These are phyloP conservation scores for Rhynchosporium agropyri DNA, from an alignment of 2,329 filamentous ascomycete species.

Conservation along the genomic window DNA sequence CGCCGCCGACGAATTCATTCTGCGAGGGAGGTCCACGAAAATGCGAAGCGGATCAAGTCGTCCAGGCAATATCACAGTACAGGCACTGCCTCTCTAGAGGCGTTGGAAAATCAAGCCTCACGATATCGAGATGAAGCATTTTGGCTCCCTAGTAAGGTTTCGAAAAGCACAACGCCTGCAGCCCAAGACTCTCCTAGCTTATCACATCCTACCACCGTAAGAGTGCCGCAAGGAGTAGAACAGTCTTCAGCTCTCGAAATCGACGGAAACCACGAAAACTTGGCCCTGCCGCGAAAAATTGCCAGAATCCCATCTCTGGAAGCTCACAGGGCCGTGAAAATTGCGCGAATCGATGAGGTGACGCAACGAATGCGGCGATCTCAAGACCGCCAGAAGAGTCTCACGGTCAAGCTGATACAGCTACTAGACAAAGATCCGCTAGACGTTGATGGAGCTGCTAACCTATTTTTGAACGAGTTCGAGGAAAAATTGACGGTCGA, in stretches of 20 bases:
- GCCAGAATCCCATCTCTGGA: not conserved
- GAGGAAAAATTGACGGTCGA: slow-evolving; percentile 30
- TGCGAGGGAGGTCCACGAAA: slow-evolving; percentile 53
- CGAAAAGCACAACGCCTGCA: slow-evolving; percentile 11
- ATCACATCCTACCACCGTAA: not conserved
- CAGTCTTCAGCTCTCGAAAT: not conserved
- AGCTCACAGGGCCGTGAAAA: not conserved
- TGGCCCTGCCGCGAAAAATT: not conserved
- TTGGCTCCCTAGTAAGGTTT: slow-evolving; percentile 31
- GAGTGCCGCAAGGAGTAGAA: not conserved
- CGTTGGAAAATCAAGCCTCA: slow-evolving; percentile 33
- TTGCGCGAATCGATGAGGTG: not conserved
- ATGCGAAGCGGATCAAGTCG: slow-evolving; percentile 54
- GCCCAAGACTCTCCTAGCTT: not conserved
- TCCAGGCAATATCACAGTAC: slow-evolving; percentile 46
- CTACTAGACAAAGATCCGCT: slow-evolving; percentile 27
- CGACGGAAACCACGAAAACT: not conserved
- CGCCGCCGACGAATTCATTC: slow-evolving; percentile 57
- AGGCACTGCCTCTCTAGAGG: slow-evolving; percentile 32
- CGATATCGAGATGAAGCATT: slow-evolving; percentile 30
- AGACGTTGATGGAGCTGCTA: slow-evolving; percentile 29
- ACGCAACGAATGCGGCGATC: not conserved
- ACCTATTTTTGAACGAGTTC: slow-evolving; percentile 35
- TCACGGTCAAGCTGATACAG: slow-evolving; percentile 32
- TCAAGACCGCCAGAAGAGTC: slow-evolving; percentile 28